A percentile compares a stretch with the other conserved stretches of the same genome.
phyloP scores from a whole-genome alignment of 345 rosid genomes.

The Euphorbia lathyris region DNA sequence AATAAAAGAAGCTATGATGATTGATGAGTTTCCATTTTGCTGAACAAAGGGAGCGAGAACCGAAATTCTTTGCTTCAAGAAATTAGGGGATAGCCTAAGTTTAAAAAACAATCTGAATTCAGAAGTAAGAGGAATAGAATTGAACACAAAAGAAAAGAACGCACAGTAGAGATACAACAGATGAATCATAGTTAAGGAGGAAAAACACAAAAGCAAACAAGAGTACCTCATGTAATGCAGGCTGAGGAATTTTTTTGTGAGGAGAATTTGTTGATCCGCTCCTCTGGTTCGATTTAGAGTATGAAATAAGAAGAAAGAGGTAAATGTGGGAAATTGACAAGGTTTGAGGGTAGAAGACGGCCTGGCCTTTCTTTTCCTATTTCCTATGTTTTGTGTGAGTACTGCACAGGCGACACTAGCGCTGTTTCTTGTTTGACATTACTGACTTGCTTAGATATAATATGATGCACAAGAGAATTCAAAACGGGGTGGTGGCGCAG shows the following conservation, averaged over 20 bases:
- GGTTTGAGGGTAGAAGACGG: not conserved
- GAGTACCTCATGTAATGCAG: conserved; percentile 12
- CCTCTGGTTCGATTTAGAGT: too few relatives aligned
- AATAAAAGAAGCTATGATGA: not conserved
- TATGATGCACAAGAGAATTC: too few relatives aligned
- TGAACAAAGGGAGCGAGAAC: not conserved
- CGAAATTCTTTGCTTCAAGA: too few relatives aligned
- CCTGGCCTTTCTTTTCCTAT: conserved; percentile 11
- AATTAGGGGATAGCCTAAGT: too few relatives aligned
- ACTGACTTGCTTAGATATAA: too few relatives aligned
- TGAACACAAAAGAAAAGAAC: not conserved
- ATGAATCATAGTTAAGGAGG: not conserved
- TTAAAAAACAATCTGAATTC: too few relatives aligned
- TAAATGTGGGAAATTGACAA: not conserved
- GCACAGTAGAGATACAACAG: not conserved
- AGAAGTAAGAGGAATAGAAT: too few relatives aligned
- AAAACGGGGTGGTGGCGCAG: conserved; percentile 45
- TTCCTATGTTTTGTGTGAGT: too few relatives aligned
- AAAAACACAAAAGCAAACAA: not conserved
- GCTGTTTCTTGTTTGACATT: not conserved
- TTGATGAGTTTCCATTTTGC: not conserved
- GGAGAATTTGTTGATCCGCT: not conserved
- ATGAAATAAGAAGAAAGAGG: not conserved
- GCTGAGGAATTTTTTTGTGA: not conserved
- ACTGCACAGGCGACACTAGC: not conserved